Evolutionary conservation across 2,329 filamentous ascomycete species (phyloP), one percentile per base, ranked within the genome.

Genomic region (Neonectria faginata): DNA sequence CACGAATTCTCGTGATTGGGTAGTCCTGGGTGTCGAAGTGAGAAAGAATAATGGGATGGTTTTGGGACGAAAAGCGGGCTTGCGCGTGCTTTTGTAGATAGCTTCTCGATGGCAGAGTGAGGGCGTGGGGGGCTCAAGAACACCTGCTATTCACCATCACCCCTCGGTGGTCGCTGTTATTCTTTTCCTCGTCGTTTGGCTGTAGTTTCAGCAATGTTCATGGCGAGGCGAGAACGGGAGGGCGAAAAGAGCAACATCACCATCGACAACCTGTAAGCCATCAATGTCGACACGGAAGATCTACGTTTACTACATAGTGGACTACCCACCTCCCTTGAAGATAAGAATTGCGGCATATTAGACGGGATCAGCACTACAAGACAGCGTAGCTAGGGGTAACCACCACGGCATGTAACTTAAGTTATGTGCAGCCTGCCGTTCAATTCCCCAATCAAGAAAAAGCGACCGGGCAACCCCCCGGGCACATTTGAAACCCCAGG

Each of bases 111-210:
- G 12, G 8, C 14, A 25, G 3, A 45, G 18, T 22, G 44, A 27
- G 45, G 45, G 31, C 27, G 50, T 52, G 50, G 29, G 29, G 50
- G 29, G 45, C 3, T 48, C 45, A 48, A 48, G 25, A n/a, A 48
- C 16, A 12, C 36, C 10, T 14, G 5, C 8, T 16, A 3, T 48
- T n/a, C 22, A 27, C 22, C 12, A 4, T 29, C 45, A 27, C 6
- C 16, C 20, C 11, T 47, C 20, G 8, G 45, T 14, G 7, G 25
- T 42, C 39, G 20, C 8, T 27, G 7, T 25, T 25, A 16, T 29
- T 29, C 2, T 14, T 11, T 14, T 47, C 14, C 7, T 16, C 22
- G 1, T 11, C 2, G 14, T 9, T 39, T 39, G 25, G 8, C 5
- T 14, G 45, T 10, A 4, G 8, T n/a, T 16, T 27, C 8, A 29